Conservation (phyloP, 2,329 filamentous ascomycete genomes). For the Epichloe sylvatica region DNA sequence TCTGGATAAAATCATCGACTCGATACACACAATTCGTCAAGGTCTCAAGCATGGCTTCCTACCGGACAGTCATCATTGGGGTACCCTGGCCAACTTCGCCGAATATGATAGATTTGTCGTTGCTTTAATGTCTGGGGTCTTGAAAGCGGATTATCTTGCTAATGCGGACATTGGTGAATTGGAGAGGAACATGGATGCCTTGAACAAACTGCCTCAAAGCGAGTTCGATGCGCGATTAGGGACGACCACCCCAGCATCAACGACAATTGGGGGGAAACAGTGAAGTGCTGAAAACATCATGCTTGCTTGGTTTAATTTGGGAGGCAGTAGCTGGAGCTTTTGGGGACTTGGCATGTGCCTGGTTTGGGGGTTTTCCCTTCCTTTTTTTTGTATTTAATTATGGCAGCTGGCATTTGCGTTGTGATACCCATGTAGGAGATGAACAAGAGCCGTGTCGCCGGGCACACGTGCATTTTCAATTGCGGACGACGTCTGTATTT, state of each 20-base stretch:
- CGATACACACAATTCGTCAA: conserved; percentile 15
- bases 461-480: neutral
- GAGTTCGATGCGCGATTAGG: conserved; percentile 11
- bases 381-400: neutral
- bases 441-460: neutral
- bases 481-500: neutral
- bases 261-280: neutral
- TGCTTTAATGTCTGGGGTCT: conserved; percentile 14
- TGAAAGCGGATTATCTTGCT: conserved; percentile 17
- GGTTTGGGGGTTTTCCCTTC: neutral
- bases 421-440: conserved; percentile 3
- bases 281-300: neutral
- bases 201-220: conserved; percentile 13
- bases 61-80: conserved; percentile 23
- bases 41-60: conserved; percentile 16
- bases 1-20: conserved; percentile 11
- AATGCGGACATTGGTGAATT: conserved; percentile 14
- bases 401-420: neutral
- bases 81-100: conserved; percentile 15
- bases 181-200: conserved; percentile 11
- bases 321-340: neutral
- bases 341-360: neutral
- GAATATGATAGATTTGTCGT: conserved; percentile 18
- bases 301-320: neutral
- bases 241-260: neutral